Evolutionary conservation across 257 asterid species (phyloP).

Genomic region (Thymus mandschuricus): DNA sequence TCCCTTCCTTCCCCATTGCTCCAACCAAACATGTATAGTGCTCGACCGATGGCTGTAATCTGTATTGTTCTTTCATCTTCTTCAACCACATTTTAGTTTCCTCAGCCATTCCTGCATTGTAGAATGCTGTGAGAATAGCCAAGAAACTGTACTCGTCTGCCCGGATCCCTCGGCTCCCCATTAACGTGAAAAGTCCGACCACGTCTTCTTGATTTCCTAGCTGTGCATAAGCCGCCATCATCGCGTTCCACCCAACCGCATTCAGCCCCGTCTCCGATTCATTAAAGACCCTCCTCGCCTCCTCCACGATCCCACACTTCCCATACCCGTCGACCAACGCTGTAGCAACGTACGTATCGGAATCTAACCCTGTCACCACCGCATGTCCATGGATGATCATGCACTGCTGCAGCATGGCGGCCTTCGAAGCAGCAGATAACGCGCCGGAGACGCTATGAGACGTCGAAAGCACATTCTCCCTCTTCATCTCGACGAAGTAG

Average conservation of each 20-base stretch:
- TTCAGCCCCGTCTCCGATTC: slow-evolving; percentile 43
- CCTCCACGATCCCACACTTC: slow-evolving; percentile 69
- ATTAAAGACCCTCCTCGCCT: slow-evolving; percentile 62
- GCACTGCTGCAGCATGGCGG: slow-evolving; percentile 83
- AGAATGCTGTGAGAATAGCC: slow-evolving; percentile 63
- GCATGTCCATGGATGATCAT: slow-evolving; percentile 70
- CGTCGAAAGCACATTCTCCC: slow-evolving; percentile 45
- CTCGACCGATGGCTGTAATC: slow-evolving; percentile 62
- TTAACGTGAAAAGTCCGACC: slow-evolving; percentile 43
- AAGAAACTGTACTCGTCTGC: slow-evolving; percentile 68
- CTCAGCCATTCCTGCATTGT: slow-evolving; percentile 54
- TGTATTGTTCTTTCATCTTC: slow-evolving; percentile 51
- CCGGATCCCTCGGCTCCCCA: slow-evolving; percentile 55
- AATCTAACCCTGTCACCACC: slow-evolving; percentile 53
- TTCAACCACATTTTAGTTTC: slow-evolving; percentile 69
- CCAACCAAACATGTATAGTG: slow-evolving; percentile 79
- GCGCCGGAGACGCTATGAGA: slow-evolving; percentile 70
- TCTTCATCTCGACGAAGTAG: slow-evolving; percentile 64
- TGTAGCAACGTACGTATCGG: slow-evolving; percentile 52
- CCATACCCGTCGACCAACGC: slow-evolving; percentile 81
- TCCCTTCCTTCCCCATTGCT: slow-evolving; percentile 64
- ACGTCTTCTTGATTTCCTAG: slow-evolving; percentile 49
- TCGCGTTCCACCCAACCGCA: slow-evolving; percentile 63
- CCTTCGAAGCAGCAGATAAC: slow-evolving; percentile 56
- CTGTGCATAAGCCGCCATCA: slow-evolving; percentile 87